Evolutionary conservation across 2,329 filamentous ascomycete species (phyloP).

Genomic region (Tricladium varicosporioides): DNA sequence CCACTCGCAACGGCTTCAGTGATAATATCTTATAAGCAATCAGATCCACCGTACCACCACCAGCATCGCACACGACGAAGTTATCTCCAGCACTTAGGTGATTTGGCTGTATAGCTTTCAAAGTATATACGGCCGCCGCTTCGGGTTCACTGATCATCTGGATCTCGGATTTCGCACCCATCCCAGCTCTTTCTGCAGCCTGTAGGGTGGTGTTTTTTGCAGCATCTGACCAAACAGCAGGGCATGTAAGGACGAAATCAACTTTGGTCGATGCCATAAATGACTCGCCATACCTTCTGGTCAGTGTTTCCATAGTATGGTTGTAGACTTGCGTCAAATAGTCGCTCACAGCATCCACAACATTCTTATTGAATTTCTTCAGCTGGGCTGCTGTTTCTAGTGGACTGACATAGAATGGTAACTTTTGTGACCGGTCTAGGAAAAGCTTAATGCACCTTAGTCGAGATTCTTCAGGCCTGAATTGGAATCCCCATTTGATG

Average conservation of each 20-base stretch:
- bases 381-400: conserved; percentile 75
- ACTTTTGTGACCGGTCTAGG: conserved; percentile 75
- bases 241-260: conserved; percentile 78
- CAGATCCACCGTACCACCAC: conserved; percentile 65
- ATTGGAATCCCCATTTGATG: conserved; percentile 79
- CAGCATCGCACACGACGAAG: conserved; percentile 56
- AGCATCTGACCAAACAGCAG: conserved; percentile 80
- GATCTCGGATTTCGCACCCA: conserved; percentile 68
- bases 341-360: conserved; percentile 76
- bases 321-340: conserved; percentile 74
- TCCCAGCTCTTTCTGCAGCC: conserved; percentile 74
- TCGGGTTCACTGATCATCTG: conserved; percentile 81
- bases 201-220: conserved; percentile 81
- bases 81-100: conserved; percentile 65
- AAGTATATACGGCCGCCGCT: conserved; percentile 75
- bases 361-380: conserved; percentile 71
- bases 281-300: conserved; percentile 70
- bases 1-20: conserved; percentile 66
- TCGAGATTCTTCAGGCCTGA: conserved; percentile 72
- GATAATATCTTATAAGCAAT: conserved; percentile 82
- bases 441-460: conserved; percentile 83
- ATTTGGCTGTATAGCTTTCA: conserved; percentile 77
- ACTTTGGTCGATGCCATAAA: conserved; percentile 76
- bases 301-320: conserved; percentile 77
- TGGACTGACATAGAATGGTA: conserved; percentile 77